phyloP scores from a whole-genome alignment of 1,284 basidiomycete genomes.

The Tilletia setariae region DNA sequence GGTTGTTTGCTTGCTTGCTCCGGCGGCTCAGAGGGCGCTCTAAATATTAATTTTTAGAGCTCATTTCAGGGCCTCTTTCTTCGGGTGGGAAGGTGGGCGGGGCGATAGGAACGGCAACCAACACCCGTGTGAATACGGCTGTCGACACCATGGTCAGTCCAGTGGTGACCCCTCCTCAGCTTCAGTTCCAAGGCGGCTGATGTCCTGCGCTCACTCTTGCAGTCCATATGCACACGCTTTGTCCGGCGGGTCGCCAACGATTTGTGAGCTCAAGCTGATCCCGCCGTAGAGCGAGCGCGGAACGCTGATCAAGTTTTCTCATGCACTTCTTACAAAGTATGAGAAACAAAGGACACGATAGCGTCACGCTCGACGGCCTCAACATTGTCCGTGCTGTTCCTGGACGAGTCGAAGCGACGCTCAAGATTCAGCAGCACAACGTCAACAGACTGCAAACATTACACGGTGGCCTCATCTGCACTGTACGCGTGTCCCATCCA shows the following conservation, averaged over 20 bases:
- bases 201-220: not conserved
- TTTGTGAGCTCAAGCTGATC: not conserved
- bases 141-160: too few species aligned
- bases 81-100: too few species aligned
- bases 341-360: conserved; percentile 38
- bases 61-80: too few species aligned
- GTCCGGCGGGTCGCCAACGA: conserved; percentile 14
- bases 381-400: conserved; percentile 33
- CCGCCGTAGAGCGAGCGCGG: not conserved
- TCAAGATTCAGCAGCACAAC: conserved; percentile 36
- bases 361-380: conserved; percentile 36
- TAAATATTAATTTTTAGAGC: too few species aligned
- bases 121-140: too few species aligned
- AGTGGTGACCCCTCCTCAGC: too few species aligned
- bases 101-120: too few species aligned
- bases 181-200: too few species aligned
- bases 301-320: not conserved
- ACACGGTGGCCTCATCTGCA: conserved; percentile 79
- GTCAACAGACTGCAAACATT: conserved; percentile 58
- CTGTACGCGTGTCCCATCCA: conserved; percentile 57
- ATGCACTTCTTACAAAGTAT: too few species aligned
- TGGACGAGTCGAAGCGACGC: conserved; percentile 33
- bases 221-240: conserved; percentile 13
- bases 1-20: too few species aligned
- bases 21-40: too few species aligned